Percentiles rank a stretch among this genome's conserved stretches.
phyloP scores from a whole-genome alignment of 2,329 filamentous ascomycete species.

The Pestalotiopsis sp. region DNA sequence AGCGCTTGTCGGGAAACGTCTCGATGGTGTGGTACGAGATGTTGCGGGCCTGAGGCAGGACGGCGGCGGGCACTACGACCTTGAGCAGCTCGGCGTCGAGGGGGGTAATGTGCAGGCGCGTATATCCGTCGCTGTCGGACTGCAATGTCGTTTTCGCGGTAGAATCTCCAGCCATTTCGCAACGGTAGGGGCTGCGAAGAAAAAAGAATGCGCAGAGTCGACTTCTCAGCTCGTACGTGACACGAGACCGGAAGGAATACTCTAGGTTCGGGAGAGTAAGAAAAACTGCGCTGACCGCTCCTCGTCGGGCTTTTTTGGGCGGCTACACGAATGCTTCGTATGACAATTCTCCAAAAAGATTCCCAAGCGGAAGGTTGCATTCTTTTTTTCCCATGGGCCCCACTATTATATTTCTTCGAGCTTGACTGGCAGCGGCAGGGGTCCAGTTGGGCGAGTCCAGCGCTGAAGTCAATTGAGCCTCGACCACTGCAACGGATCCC shows the following conservation, averaged over 20 bases:
- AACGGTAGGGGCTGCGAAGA: background rate
- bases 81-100: slow-evolving; percentile 75
- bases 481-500: background rate
- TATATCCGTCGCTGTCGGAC: slow-evolving; percentile 32
- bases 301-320: slow-evolving; percentile 1
- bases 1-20: slow-evolving; percentile 87
- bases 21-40: slow-evolving; percentile 86
- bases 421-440: background rate
- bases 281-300: background rate
- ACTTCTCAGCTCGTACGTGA: background rate
- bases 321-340: slow-evolving; percentile 8
- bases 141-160: slow-evolving; percentile 14
- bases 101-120: slow-evolving; percentile 84
- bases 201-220: background rate
- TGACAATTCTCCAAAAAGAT: background rate
- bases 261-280: background rate
- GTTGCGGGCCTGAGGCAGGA: slow-evolving; percentile 69
- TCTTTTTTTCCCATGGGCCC: background rate
- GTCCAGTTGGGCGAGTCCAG: background rate
- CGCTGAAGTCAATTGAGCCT: background rate
- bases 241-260: background rate
- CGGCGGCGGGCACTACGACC: slow-evolving; percentile 68
- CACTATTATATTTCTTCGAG: slow-evolving; percentile 7
- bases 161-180: slow-evolving; percentile 20
- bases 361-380: slow-evolving; percentile 6